Percentiles rank a stretch among this genome's conserved stretches.
These are phyloP conservation scores for Entomortierella beljakovae DNA, from an alignment of 192 early-diverging fungal genomes.

Conservation along the genomic window DNA sequence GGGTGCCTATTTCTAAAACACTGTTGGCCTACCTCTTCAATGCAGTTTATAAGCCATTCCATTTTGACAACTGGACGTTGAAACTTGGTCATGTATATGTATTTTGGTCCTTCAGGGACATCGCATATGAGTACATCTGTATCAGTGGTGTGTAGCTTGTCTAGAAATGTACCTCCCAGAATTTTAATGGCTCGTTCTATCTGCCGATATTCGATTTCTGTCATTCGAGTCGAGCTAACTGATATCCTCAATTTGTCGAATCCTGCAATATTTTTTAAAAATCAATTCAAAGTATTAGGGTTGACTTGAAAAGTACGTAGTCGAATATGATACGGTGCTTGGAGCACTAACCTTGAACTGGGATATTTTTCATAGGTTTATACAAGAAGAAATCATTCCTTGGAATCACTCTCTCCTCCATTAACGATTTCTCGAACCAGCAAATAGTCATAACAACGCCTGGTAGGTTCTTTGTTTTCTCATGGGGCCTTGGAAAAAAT, in stretches of 20 bases:
- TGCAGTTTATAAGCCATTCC: conserved; percentile 24
- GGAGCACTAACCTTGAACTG: conserved; percentile 15
- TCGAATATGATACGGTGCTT: no score
- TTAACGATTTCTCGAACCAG: conserved; percentile 39
- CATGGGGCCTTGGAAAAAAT: conserved; percentile 1
- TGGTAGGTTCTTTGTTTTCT: neutral
- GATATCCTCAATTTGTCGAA: conserved; percentile 18
- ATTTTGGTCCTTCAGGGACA: conserved; percentile 23
- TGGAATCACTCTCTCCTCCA: conserved; percentile 19
- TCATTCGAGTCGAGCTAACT: neutral
- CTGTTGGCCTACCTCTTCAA: conserved; percentile 20
- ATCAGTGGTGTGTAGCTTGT: conserved; percentile 13
- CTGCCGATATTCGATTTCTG: conserved; percentile 23
- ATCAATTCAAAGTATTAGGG: no score
- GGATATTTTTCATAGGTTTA: conserved; percentile 20
- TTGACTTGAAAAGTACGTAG: no score
- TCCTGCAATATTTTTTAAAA: no score
- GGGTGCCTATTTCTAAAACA: neutral
- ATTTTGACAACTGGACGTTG: conserved; percentile 21
- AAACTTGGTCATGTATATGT: conserved; percentile 19
- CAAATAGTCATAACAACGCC: conserved; percentile 27
- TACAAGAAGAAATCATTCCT: conserved; percentile 27
- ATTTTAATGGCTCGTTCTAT: conserved; percentile 19
- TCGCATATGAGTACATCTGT: conserved; percentile 34
- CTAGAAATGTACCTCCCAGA: conserved; percentile 18